These are phyloP conservation scores for sorghum (Sorghum bicolor) DNA, from an alignment of 176 grass and related monocot species.

Conservation along the genomic window Sorghum_bicolor_NCBIv3 NC_012870.2:3025501-3026000, in stretches of 20 bases:
- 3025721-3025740: background rate
- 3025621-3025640: slow-evolving; percentile 79
- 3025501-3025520: slow-evolving; percentile 78
- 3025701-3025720: background rate
- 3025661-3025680: background rate
- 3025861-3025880: background rate
- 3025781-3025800: background rate
- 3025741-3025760: background rate
- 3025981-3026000: background rate
- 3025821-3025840: background rate
- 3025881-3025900: background rate
- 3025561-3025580: slow-evolving; percentile 90
- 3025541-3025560: slow-evolving; percentile 95
- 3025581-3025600: slow-evolving; percentile 86
- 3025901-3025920: slow-evolving; percentile 17
- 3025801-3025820: background rate
- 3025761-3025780: background rate
- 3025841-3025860: background rate
- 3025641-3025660: slow-evolving; percentile 3
- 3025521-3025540: slow-evolving; percentile 86
- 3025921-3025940: background rate
- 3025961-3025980: background rate
- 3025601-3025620: slow-evolving; percentile 91
- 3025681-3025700: background rate
- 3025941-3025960: background rate